phyloP scores from a whole-genome alignment of 2,329 filamentous ascomycete genomes.

The Diaporthe nobilis region DNA sequence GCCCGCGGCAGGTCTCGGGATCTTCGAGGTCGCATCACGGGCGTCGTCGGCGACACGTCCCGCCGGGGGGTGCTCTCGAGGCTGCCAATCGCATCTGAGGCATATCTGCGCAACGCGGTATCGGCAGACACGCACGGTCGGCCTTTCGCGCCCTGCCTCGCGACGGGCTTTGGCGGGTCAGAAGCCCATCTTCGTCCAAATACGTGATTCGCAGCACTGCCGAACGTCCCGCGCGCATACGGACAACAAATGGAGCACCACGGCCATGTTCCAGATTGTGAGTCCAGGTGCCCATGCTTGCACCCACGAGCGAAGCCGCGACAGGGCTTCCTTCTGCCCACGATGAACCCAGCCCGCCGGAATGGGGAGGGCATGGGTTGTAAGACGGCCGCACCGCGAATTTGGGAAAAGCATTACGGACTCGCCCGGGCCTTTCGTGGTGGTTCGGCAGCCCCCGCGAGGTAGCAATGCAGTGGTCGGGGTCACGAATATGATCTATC shows the following conservation, averaged over 20 bases:
- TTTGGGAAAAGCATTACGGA: background rate
- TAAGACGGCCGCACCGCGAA: slow-evolving; percentile 20
- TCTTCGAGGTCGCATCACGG: slow-evolving; percentile 21
- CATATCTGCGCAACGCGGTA: background rate
- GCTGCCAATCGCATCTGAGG: slow-evolving; percentile 28
- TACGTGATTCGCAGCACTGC: background rate
- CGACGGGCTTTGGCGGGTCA: background rate
- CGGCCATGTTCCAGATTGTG: background rate
- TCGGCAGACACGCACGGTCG: background rate
- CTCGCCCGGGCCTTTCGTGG: background rate
- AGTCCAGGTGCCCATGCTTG: background rate
- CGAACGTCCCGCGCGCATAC: background rate
- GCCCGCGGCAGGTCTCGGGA: slow-evolving; percentile 20
- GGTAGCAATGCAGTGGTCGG: background rate
- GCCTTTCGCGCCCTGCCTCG: slow-evolving; percentile 7
- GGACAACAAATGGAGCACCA: background rate
- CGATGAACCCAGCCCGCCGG: background rate
- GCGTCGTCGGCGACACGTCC: slow-evolving; percentile 21
- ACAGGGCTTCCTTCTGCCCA: background rate
- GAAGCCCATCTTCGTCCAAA: background rate
- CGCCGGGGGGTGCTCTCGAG: background rate
- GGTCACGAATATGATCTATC: slow-evolving; percentile 3
- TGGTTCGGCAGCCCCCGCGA: background rate
- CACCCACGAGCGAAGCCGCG: background rate
- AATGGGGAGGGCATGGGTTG: background rate